phyloP scores from a whole-genome alignment of 352 stramenopile species.

The Phytophthora ohioensis region DNA sequence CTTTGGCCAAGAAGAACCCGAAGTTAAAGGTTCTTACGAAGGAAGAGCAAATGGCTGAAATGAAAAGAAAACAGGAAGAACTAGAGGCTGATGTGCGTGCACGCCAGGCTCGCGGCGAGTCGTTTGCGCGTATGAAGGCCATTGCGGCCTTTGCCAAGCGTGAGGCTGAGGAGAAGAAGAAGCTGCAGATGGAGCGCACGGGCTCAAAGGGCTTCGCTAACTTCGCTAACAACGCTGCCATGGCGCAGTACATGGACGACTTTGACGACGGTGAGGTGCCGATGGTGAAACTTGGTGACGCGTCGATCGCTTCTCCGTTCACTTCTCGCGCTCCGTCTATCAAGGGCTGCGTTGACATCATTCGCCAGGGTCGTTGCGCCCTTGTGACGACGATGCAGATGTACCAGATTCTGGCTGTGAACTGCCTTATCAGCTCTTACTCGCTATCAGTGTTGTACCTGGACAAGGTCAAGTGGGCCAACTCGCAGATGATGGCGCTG shows the following conservation, averaged over 20 bases:
- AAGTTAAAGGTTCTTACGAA: conserved; percentile 71
- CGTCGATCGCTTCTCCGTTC: conserved; percentile 99
- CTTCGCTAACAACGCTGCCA: conserved; percentile 88
- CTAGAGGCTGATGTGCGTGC: conserved; percentile 83
- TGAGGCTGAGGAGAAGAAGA: conserved; percentile 77
- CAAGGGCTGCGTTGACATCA: conserved; percentile 95
- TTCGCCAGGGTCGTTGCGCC: conserved; percentile 98
- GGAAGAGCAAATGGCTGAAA: conserved; percentile 88
- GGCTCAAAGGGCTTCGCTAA: conserved; percentile 86
- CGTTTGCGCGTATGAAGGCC: conserved; percentile 87
- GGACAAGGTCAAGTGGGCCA: conserved; percentile 98
- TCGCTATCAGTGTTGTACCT: conserved; percentile 99
- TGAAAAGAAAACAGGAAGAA: conserved; percentile 82
- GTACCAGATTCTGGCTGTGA: conserved; percentile 99
- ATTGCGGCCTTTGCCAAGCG: conserved; percentile 88
- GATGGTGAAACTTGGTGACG: conserved; percentile 99
- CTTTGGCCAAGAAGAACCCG: conserved; percentile 62
- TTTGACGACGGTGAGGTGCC: conserved; percentile 93
- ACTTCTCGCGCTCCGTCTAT: conserved; percentile 95
- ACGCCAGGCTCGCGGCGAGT: conserved; percentile 83
- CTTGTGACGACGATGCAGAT: conserved; percentile 99
- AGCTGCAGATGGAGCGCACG: conserved; percentile 71
- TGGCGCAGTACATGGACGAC: conserved; percentile 92
- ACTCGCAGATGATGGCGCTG: conserved; percentile 95
- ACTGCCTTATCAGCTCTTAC: conserved; percentile 98